These are phyloP conservation scores for Pouteria glomerata DNA, from an alignment of 148 eudicot species.

Conservation along the genomic window DNA sequence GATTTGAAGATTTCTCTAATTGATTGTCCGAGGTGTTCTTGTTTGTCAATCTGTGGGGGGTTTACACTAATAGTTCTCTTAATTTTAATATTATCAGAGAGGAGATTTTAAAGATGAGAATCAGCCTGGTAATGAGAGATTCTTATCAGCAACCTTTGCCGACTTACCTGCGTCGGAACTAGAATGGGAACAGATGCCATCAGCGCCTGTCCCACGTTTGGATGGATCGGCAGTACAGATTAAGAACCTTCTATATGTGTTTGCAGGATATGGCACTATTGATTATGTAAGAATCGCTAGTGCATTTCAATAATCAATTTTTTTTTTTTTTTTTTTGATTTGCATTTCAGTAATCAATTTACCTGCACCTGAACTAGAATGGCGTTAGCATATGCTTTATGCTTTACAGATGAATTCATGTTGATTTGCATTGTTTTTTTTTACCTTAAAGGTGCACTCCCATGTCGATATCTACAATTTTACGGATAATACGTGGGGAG, in stretches of 20 bases:
- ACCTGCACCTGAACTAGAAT: too few species aligned
- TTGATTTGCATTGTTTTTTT: slow-evolving; percentile 12
- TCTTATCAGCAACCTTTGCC: slow-evolving; percentile 25
- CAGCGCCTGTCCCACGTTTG: slow-evolving; percentile 43
- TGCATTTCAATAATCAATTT: background rate
- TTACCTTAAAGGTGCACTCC: slow-evolving; percentile 30
- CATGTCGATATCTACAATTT: slow-evolving; percentile 43
- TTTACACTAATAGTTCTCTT: background rate
- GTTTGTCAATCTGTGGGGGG: too few species aligned
- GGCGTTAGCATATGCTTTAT: background rate
- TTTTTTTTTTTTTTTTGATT: too few species aligned
- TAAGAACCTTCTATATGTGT: slow-evolving; percentile 29
- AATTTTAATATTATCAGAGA: slow-evolving; percentile 10
- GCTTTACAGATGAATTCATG: slow-evolving; percentile 20
- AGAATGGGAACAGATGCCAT: slow-evolving; percentile 38
- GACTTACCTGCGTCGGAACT: slow-evolving; percentile 33
- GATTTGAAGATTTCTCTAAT: background rate
- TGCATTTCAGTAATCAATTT: too few species aligned
- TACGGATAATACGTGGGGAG: slow-evolving; percentile 28
- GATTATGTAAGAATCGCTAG: slow-evolving; percentile 24
- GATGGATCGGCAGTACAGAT: slow-evolving; percentile 43
- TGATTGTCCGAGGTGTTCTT: background rate
- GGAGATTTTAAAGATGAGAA: slow-evolving; percentile 16
- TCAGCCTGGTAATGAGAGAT: background rate
- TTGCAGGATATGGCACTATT: slow-evolving; percentile 33